Base-by-base conservation (phyloP, 2,329 filamentous ascomycete species). In the Akanthomyces uredinophilus region DNA sequence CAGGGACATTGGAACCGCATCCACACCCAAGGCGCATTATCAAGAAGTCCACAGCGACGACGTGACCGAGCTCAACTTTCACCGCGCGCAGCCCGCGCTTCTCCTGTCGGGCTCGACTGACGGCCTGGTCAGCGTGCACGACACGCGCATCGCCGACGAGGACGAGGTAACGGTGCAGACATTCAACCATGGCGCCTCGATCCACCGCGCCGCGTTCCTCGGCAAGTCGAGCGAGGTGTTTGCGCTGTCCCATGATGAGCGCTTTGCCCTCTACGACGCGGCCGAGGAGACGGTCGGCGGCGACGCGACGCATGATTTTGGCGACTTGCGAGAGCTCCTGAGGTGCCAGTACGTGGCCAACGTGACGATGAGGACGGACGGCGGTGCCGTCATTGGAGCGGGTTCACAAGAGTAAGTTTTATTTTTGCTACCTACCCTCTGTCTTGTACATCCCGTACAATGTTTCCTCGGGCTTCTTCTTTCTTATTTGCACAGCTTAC, bases 31-130 rank as follows among this genome's bases (percentile, higher is more conserved):
- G 54, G 76, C 82, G 49, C 78, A 82, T 64, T 89, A 88, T 72
- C 79, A 82, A 55, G 86, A 89, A 68, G 81, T 87, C 37, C 87
- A 89, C 73, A 87, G 83, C 67, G 87, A 89, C 72, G 87, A 89
- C 71, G 78, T 89, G 53, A 89, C 86, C 39, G 82, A 86, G 16
- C 73, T 78, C 2, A 63, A 68, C 69, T 86, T 87, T 68, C 87
- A 90, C 72, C 86, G 87, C 0, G 77, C 74, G 3, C 77, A 83
- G 54, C 79, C 83, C 0, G 79, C 83, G 50, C 77, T 90, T 18
- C 81, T 94, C 6, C 79, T 94, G 13, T 91, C 89, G 1, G 89
- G 89, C 49, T 91, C 89, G 43, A 94, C 90, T 16, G 91, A 95
- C 73, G 90, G 90, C 7, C 82, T 94, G 1, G 82, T 94, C 68